Conservation (phyloP, 164 flowering plant species). For the Aristolochia californica region DNA sequence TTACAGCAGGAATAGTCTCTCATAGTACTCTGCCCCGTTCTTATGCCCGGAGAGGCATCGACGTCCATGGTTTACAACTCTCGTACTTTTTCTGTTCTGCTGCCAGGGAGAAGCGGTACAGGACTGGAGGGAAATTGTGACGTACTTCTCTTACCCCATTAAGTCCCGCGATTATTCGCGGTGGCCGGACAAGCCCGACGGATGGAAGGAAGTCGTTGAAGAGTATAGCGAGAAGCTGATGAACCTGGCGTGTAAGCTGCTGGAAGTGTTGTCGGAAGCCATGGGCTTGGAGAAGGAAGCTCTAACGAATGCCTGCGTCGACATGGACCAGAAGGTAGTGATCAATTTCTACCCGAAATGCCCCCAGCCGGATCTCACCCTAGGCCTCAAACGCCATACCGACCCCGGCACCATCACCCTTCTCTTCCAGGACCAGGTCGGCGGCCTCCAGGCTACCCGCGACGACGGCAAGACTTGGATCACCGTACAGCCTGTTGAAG, state of each 20-base stretch:
- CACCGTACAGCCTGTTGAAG: constrained; percentile 74
- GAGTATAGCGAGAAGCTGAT: constrained; percentile 61
- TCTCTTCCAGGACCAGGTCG: constrained; percentile 70
- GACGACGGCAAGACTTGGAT: constrained; percentile 79
- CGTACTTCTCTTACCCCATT: constrained; percentile 73
- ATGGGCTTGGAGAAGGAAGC: constrained; percentile 76
- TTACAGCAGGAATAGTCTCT: no score
- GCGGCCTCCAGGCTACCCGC: constrained; percentile 80
- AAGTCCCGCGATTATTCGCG: constrained; percentile 61
- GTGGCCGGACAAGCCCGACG: constrained; percentile 88
- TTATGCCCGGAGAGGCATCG: no score
- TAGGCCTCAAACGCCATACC: constrained; percentile 84
- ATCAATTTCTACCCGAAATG: constrained; percentile 77
- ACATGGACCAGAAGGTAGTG: constrained; percentile 83
- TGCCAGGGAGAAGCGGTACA: constrained; percentile 87
- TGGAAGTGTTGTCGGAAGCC: constrained; percentile 70
- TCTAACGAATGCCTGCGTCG: constrained; percentile 67
- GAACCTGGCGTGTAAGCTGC: constrained; percentile 67
- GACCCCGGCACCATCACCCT: constrained; percentile 89
- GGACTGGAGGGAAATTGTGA: constrained; percentile 79
- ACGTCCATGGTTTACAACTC: no score
- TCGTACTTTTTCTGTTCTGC: no score
- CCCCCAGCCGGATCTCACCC: constrained; percentile 80
- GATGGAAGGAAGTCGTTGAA: constrained; percentile 46
- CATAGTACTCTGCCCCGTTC: no score